A percentile compares a stretch with the other conserved stretches of the same genome.
Evolutionary conservation across 768 basidiomycete species (phyloP).

Genomic region (Rhodosporidiobolus odoratus): DNA sequence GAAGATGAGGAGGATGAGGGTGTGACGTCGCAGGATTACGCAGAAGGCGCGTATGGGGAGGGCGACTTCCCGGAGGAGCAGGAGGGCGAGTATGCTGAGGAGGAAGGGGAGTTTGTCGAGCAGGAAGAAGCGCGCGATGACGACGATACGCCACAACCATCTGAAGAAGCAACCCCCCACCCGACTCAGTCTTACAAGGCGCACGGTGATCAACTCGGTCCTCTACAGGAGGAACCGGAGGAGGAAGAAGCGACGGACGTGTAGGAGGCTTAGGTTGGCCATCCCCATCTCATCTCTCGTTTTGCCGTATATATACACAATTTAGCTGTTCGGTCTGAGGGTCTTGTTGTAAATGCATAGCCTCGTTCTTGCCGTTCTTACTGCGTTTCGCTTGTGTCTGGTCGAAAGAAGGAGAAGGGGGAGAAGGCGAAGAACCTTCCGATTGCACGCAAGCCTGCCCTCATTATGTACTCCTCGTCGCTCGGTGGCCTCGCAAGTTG

Average conservation of each 20-base stretch:
- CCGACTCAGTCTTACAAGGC: background rate
- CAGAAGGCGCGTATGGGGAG: background rate
- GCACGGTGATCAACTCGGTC: background rate
- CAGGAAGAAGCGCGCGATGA: background rate
- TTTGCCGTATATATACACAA: too few species aligned
- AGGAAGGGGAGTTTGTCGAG: background rate
- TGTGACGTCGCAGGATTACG: background rate
- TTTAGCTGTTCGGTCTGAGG: too few species aligned
- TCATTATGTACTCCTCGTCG: too few species aligned
- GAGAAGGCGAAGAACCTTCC: too few species aligned
- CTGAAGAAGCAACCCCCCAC: slow-evolving; percentile 1
- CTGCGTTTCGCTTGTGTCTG: too few species aligned
- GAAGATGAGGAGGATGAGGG: slow-evolving; percentile 4
- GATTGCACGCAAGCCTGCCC: too few species aligned
- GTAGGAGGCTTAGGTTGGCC: too few species aligned
- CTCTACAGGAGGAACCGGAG: slow-evolving; percentile 5
- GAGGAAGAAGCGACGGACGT: slow-evolving; percentile 19
- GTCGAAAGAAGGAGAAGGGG: too few species aligned
- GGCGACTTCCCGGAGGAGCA: background rate
- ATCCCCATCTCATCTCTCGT: too few species aligned
- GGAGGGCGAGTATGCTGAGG: background rate
- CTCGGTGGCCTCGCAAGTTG: too few species aligned
- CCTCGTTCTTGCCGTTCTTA: too few species aligned
- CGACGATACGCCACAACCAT: background rate
- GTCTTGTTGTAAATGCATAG: too few species aligned